Evolutionary conservation across 768 basidiomycete species (phyloP), one percentile per base, ranked within the genome.

Genomic region (Russula ochroleuca): DNA sequence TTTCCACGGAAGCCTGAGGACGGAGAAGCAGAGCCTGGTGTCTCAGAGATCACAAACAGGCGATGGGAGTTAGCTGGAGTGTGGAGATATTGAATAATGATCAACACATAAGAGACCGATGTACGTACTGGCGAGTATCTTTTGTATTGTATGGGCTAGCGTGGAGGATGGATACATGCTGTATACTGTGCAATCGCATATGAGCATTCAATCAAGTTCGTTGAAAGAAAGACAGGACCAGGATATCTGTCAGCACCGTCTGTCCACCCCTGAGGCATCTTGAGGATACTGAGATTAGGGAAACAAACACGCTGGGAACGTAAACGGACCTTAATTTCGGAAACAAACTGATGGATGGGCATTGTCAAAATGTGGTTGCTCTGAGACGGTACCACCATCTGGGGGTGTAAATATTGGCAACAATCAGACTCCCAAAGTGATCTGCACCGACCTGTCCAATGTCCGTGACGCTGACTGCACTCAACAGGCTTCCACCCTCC

Each of bases 401-500:
- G 33, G 54, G 33, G 7, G 38, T 10, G 21, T 19, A 33, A 28
- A 13, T 10, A 23, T 33, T 23, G 41, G 52, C 28, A 62, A 41
- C 9, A 31, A 49, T 8, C 25, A 33, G 17, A 10, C 31, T 10
- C 10, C 54, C 2, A 50, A 19, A 19, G 38, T 8, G 10, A 14
- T n/a, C 21, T 31, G 8, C 10, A 23, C 66, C 8, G 37, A 87
- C 89, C 79, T 84, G 86, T 59, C 89, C 89, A 41, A 93, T 78
- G 71, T 93, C 91, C 7, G 89, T 92, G 5, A 91, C 91, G 70
- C 88, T 90, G 41, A 92, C 85, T 2, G 88, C 87, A 63, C 90
- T 89, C 59, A 89, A 73, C 59, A 92, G 73, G 50, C 74, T 78
- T 5, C 87, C 84, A 3, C 72, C 78, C 35, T 83, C 84, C 53